These are phyloP conservation scores for Alternaria sp. DNA, from an alignment of 2,329 filamentous ascomycete species.

Conservation along the genomic window DNA sequence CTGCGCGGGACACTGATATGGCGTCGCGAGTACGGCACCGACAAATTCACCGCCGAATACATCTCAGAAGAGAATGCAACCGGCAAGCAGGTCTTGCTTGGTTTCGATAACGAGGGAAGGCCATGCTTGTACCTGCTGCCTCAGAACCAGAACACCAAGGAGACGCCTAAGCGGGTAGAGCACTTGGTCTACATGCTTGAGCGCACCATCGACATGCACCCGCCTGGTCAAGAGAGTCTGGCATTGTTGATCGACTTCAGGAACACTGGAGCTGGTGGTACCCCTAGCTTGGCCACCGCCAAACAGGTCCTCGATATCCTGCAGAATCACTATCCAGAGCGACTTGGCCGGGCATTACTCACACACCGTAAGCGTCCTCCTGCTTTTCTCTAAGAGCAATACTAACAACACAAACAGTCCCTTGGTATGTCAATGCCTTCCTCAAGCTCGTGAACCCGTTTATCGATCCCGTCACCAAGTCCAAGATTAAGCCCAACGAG, in stretches of 20 bases:
- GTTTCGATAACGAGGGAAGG: conserved; percentile 85
- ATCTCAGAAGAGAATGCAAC: conserved; percentile 95
- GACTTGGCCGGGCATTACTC: conserved; percentile 86
- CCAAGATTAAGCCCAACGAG: conserved; percentile 98
- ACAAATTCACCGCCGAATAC: conserved; percentile 78
- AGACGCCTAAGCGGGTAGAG: conserved; percentile 85
- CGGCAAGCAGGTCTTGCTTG: conserved; percentile 90
- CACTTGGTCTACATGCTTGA: conserved; percentile 97
- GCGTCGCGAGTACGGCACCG: conserved; percentile 89
- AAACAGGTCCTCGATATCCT: conserved; percentile 89
- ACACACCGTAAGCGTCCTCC: conserved; percentile 73
- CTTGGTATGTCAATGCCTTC: conserved; percentile 91
- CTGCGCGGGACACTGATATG: conserved; percentile 82
- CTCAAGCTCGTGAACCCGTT: conserved; percentile 97
- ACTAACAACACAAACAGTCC: conserved; percentile 64
- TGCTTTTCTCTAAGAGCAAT: neutral
- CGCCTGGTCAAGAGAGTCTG: conserved; percentile 84
- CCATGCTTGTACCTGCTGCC: conserved; percentile 93
- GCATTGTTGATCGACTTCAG: conserved; percentile 93
- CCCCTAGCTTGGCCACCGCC: conserved; percentile 79
- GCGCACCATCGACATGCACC: conserved; percentile 85
- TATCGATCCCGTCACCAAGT: conserved; percentile 91
- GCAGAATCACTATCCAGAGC: conserved; percentile 95
- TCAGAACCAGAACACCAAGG: conserved; percentile 90
- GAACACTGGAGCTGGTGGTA: conserved; percentile 75